phyloP scores from a whole-genome alignment of 139 green algal species.

The Pleodorina starrii region DNA sequence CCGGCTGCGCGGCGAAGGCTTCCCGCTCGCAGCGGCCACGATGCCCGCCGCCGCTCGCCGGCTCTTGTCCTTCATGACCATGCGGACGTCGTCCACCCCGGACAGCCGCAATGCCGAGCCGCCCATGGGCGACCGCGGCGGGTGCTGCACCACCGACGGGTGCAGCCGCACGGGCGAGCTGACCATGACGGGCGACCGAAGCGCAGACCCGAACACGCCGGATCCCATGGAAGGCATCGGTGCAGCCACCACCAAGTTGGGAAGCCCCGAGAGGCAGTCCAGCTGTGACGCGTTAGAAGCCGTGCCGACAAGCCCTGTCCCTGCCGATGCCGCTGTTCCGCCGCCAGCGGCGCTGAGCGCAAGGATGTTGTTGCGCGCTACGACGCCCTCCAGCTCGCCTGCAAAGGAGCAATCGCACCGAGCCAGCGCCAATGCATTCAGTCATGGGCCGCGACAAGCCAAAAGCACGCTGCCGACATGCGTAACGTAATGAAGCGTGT shows the following conservation, averaged over 20 bases:
- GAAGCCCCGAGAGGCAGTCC: background rate
- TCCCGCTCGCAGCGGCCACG: slow-evolving; percentile 2
- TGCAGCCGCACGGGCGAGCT: slow-evolving; percentile 29
- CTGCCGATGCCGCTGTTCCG: background rate
- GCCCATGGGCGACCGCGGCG: slow-evolving; percentile 36
- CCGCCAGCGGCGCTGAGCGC: background rate
- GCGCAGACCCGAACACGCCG: background rate
- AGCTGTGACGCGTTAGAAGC: background rate
- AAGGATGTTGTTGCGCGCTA: slow-evolving; percentile 43
- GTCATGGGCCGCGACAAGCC: too few relatives aligned
- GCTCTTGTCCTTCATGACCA: slow-evolving; percentile 52
- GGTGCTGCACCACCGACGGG: background rate
- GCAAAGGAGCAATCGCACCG: too few relatives aligned
- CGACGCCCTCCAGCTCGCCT: slow-evolving; percentile 65
- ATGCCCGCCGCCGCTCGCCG: slow-evolving; percentile 3
- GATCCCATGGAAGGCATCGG: background rate
- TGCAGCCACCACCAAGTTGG: slow-evolving; percentile 6
- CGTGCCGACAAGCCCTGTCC: background rate
- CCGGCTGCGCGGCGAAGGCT: slow-evolving; percentile 44
- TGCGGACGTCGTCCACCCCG: slow-evolving; percentile 55
- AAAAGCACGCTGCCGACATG: too few relatives aligned
- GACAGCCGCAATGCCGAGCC: slow-evolving; percentile 2
- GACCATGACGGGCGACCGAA: slow-evolving; percentile 42
- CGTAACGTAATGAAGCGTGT: too few relatives aligned
- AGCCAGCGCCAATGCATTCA: too few relatives aligned